Evolutionary conservation across 441 rosid genomes (phyloP).

Genomic region (Gossypium davidsonii): DNA sequence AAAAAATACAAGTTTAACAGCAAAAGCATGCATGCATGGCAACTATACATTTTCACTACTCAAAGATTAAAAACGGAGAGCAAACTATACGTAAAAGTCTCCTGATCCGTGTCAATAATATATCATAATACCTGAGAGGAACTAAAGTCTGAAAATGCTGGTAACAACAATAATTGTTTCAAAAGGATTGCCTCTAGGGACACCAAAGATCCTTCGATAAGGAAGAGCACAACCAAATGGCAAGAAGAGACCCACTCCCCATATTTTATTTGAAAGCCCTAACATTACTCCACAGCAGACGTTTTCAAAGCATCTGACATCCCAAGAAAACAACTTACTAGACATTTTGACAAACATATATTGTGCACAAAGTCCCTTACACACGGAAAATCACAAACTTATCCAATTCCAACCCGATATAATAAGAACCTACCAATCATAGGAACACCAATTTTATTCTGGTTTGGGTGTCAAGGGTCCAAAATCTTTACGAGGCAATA

Average conservation of each 20-base stretch:
- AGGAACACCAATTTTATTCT: background rate
- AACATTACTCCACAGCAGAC: background rate
- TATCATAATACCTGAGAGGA: background rate
- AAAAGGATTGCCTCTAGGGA: too few species aligned
- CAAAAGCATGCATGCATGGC: background rate
- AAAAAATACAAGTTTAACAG: background rate
- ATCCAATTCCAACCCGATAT: background rate
- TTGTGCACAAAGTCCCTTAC: background rate
- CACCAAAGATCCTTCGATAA: background rate
- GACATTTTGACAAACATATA: background rate
- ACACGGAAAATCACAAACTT: background rate
- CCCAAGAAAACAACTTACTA: background rate
- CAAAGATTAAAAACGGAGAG: background rate
- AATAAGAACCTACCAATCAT: background rate
- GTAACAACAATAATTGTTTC: too few species aligned
- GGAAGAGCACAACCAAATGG: background rate
- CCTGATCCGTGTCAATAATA: background rate
- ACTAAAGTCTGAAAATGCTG: background rate
- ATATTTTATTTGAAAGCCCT: background rate
- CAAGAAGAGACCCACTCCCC: background rate
- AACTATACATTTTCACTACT: background rate
- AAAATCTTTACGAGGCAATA: constrained; percentile 56
- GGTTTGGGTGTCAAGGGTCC: constrained; percentile 32
- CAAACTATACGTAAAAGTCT: background rate
- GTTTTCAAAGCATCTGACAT: too few species aligned